Evolutionary conservation across 352 stramenopile species (phyloP).

Genomic region (Phytopythium helicoides): DNA sequence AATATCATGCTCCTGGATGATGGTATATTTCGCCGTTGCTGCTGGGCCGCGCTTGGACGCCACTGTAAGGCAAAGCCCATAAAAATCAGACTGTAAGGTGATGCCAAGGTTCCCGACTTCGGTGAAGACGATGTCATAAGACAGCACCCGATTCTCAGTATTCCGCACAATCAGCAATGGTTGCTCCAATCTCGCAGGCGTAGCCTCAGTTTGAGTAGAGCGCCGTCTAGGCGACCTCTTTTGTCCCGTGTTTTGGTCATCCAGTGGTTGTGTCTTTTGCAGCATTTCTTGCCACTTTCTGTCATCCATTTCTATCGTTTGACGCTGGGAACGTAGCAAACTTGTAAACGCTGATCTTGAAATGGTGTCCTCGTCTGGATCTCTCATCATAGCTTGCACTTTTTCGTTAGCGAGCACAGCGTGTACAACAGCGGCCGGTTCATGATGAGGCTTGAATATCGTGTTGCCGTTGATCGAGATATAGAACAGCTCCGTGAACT

Average conservation of each 20-base stretch:
- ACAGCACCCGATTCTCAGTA: not conserved
- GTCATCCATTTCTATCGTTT: slow-evolving; percentile 31
- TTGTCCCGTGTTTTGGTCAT: too few species aligned
- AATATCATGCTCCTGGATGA: slow-evolving; percentile 3
- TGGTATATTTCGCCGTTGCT: not conserved
- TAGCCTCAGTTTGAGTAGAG: too few species aligned
- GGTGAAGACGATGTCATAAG: not conserved
- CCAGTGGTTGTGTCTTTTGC: too few species aligned
- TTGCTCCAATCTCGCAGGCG: not conserved
- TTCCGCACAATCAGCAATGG: not conserved
- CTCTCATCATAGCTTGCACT: slow-evolving; percentile 29
- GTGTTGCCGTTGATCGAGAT: slow-evolving; percentile 25
- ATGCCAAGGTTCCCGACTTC: not conserved
- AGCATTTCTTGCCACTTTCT: too few species aligned
- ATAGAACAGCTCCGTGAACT: slow-evolving; percentile 37
- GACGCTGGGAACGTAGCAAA: slow-evolving; percentile 29
- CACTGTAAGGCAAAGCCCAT: not conserved
- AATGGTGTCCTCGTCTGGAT: slow-evolving; percentile 24
- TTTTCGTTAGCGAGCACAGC: slow-evolving; percentile 46
- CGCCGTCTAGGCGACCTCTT: too few species aligned
- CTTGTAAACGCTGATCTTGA: slow-evolving; percentile 40
- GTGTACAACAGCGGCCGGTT: slow-evolving; percentile 38
- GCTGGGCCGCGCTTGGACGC: not conserved
- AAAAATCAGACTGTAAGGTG: slow-evolving; percentile 1
- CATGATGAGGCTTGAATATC: slow-evolving; percentile 18